Evolutionary conservation across 352 stramenopile genomes (phyloP).

Genomic region (Phytophthora melonis): DNA sequence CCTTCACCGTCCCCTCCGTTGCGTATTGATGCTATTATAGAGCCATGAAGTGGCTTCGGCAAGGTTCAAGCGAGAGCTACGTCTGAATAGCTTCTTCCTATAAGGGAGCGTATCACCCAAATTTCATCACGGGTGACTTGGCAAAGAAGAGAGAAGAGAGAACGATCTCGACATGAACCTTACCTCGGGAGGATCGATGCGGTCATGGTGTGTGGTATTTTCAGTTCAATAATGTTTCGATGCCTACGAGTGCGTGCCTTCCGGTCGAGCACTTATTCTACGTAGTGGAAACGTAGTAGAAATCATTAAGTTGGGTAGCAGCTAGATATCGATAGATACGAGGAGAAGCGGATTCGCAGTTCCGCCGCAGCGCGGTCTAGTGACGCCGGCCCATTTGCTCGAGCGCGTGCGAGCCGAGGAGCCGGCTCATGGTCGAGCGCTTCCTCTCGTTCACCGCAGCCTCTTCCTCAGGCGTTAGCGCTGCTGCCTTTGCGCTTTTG

Average conservation of each 20-base stretch:
- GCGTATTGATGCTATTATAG: neutral
- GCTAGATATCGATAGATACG: neutral
- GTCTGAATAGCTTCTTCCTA: too few relatives aligned
- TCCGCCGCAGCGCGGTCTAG: neutral
- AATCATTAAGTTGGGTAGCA: neutral
- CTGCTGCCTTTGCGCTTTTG: conserved; percentile 8
- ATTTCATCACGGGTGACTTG: too few relatives aligned
- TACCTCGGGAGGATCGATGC: too few relatives aligned
- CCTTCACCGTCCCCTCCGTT: too few relatives aligned
- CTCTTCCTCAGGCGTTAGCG: conserved; percentile 10
- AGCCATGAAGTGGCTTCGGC: neutral
- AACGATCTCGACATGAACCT: neutral
- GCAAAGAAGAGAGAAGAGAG: too few relatives aligned
- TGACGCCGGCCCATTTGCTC: conserved; percentile 22
- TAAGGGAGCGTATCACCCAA: too few relatives aligned
- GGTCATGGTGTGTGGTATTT: neutral
- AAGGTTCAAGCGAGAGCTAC: neutral
- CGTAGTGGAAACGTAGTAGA: too few relatives aligned
- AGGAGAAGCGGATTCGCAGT: neutral
- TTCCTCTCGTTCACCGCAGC: conserved; percentile 23
- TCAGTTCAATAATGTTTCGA: neutral
- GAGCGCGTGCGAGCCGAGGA: conserved; percentile 26
- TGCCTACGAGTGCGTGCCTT: neutral
- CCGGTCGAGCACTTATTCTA: neutral
- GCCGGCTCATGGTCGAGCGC: conserved; percentile 18